Evolutionary conservation across 495 filamentous ascomycete genomes (phyloP).

Genomic region (Zalerion maritima): DNA sequence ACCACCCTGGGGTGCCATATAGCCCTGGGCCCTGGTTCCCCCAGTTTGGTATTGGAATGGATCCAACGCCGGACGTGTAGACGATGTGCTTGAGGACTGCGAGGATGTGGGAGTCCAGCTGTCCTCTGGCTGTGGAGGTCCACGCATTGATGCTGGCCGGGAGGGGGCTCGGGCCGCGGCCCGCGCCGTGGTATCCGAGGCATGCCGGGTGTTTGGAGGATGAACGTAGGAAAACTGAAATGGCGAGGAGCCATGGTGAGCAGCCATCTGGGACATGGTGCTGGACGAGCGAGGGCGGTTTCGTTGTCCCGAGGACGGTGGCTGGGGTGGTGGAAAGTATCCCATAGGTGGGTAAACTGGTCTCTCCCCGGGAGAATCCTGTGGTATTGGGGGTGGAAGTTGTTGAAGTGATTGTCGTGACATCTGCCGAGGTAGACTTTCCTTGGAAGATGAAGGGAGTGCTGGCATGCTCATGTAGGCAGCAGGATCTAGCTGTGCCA

Average conservation of each 20-base stretch:
- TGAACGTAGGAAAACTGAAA: constrained; percentile 29
- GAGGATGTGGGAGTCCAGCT: constrained; percentile 6
- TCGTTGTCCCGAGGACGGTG: constrained; percentile 18
- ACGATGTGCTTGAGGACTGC: constrained; percentile 5
- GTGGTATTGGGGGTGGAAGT: constrained; percentile 4
- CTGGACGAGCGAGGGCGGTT: too few species aligned
- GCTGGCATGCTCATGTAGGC: constrained; percentile 2
- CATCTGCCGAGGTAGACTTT: constrained; percentile 3
- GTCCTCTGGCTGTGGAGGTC: constrained; percentile 6
- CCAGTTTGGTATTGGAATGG: constrained; percentile 28
- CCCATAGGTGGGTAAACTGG: constrained; percentile 18
- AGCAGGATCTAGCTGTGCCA: constrained; percentile 22
- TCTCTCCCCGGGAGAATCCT: constrained; percentile 8
- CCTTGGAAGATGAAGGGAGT: constrained; percentile 3
- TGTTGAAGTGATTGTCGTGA: constrained; percentile 8
- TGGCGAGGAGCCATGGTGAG: constrained; percentile 18
- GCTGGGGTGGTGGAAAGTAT: constrained; percentile 22
- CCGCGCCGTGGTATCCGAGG: constrained; percentile 1
- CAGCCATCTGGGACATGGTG: too few species aligned
- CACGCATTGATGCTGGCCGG: too few species aligned
- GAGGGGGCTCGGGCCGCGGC: not conserved
- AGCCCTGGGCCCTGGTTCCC: constrained; percentile 16
- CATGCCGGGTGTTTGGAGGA: constrained; percentile 1
- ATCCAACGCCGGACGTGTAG: too few species aligned
- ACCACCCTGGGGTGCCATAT: constrained; percentile 12